Evolutionary conservation across 495 filamentous ascomycete species (phyloP), one percentile per base, ranked within the genome.

Genomic region (Penicillium desertorum): DNA sequence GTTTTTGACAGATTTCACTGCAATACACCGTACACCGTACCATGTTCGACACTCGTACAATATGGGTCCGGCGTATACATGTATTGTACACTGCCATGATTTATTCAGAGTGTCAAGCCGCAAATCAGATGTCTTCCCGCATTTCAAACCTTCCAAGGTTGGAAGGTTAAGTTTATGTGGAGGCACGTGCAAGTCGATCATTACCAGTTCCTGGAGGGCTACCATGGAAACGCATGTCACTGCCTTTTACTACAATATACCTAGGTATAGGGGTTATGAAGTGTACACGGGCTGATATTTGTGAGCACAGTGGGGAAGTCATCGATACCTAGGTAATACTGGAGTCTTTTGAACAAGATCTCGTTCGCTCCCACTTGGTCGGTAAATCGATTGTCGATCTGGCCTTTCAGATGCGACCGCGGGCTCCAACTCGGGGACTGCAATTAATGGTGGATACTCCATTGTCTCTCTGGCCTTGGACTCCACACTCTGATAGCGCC

Each of bases 311-410:
- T 37, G 42, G 34, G 51, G 50, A 44, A 23, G 12, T 39, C 37
- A 53, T 22, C 29, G 27, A 46, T n/a, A n/a, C n/a, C n/a, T n/a
- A n/a, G n/a, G n/a, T n/a, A 17, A 19, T 44, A 42, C 16, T 53
- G 25, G 39, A 20, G 10, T 10, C 10, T 53, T 34, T 32, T 41
- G 14, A 51, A 25, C 42, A 29, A 57, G 60, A 62, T 65, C 62
- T 39, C 32, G 10, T 36, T 37, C 22, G 37, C 41, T 43, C 59
- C 46, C 29, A 16, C 29, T 56, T 60, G 63, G 41, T 54, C 56
- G 29, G 45, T 55, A 25, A 54, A 65, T 63, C 63, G 62, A 58
- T 42, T 54, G 52, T 47, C 57, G 60, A 60, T 60, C 59, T 37
- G 16, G 7, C 16, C 30, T 59, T 25, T 42, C 25, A 43, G 52